Evolutionary conservation across 169 alveolate genomes (phyloP), one percentile per base, ranked within the genome.

Genomic region (Theileria annulata): DNA sequence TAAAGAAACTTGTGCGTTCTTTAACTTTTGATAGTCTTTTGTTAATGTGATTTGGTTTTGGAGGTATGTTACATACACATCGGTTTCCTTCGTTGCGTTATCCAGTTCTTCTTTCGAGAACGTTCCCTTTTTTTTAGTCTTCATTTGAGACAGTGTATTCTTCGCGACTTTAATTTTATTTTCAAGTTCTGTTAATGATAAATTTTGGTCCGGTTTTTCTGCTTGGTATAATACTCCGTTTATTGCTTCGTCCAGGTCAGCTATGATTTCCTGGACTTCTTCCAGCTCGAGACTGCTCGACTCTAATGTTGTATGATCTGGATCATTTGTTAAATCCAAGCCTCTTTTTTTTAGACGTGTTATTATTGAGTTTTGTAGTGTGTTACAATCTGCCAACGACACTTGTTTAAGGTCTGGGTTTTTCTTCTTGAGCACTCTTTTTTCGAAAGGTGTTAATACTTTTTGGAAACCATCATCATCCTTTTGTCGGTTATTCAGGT

Each of bases 391-490:
- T 54, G 78, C 23, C 54, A 56, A 73, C 30, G 77, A 35, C 25
- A 70, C 25, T 28, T 30, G 25, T 59, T 70, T 70, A 5, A 51
- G 42, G 33, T 42, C 77, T 54, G 25, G 0, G 9, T 47, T 71
- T 69, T 75, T 60, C 79, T 81, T 81, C n/a, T 77, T 64, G 67
- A 81, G n/a, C 37, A 49, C 58, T 71, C 78, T 54, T 13, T 85
- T 74, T 66, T 81, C 88, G 13, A 83, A 68, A 12, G 85, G 33
- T 6, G 85, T 33, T 51, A 81, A n/a, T 9, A 75, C 88, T 19
- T 64, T 77, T 33, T 81, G 77, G 68, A 81, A 81, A 1, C 88
- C 88, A 12, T 81, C 88, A 0, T 81, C 88, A 30, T 73, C 66
- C 31, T 21, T 25, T 4, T 25, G 27, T 56, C 8, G n/a, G 9